Conservation (phyloP, 73 alveolate species). For the Blepharisma japonicum region DNA sequence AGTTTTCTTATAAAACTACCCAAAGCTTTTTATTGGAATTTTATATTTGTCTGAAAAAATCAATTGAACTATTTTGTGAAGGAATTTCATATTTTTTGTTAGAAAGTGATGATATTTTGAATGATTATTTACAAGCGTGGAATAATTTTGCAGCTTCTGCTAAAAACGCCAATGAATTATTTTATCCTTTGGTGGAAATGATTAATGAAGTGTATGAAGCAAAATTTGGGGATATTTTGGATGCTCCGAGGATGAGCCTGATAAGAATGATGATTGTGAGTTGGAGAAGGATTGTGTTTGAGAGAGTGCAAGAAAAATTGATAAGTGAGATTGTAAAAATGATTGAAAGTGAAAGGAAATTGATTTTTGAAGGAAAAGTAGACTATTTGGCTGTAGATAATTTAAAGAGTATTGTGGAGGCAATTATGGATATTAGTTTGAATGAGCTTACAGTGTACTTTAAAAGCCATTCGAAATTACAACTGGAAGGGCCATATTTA, state of each 20-base stretch:
- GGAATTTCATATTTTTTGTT: not conserved
- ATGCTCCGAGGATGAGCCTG: not conserved
- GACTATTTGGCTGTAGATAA: not conserved
- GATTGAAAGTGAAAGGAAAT: too few species aligned
- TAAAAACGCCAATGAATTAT: not conserved
- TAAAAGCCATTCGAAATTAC: not conserved
- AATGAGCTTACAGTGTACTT: conserved; percentile 16
- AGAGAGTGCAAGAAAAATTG: not conserved
- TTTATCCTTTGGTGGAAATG: conserved; percentile 6
- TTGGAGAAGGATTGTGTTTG: conserved; percentile 13
- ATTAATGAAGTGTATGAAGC: conserved; percentile 5
- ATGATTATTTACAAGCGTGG: not conserved
- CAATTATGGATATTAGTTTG: conserved; percentile 6
- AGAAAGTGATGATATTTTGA: not conserved
- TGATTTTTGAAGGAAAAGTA: too few species aligned
- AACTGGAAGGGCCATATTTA: conserved; percentile 8
- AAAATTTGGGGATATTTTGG: not conserved
- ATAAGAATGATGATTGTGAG: not conserved
- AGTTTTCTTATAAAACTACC: not conserved
- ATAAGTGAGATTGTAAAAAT: too few species aligned
- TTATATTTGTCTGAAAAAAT: not conserved
- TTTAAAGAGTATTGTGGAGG: not conserved
- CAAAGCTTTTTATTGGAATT: not conserved
- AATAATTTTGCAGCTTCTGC: not conserved
- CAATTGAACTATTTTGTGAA: not conserved